A percentile compares a stretch with the other conserved stretches of the same genome.
Evolutionary conservation across 2,329 filamentous ascomycete genomes (phyloP).

Genomic region (Pseudocercospora eumusae): DNA sequence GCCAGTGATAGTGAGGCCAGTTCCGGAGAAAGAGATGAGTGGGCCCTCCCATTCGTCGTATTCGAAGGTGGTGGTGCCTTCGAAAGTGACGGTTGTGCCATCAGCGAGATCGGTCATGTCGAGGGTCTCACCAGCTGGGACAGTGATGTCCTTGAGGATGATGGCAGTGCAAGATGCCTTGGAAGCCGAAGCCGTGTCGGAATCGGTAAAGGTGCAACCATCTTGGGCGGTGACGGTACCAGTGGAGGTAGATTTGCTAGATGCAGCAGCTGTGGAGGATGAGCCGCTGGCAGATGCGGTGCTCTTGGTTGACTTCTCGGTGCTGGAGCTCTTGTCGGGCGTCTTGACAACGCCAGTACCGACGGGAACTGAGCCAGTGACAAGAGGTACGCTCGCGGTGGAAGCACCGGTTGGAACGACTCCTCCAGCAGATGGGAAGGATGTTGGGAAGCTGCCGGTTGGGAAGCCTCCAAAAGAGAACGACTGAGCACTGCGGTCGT

Average conservation of each 20-base stretch:
- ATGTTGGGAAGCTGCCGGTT: neutral
- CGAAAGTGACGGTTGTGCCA: conserved; percentile 58
- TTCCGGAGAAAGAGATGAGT: conserved; percentile 62
- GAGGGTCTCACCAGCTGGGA: conserved; percentile 44
- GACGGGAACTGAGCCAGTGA: conserved; percentile 13
- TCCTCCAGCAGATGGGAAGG: conserved; percentile 9
- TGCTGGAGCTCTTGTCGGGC: conserved; percentile 5
- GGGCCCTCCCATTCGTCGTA: conserved; percentile 68
- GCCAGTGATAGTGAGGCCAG: conserved; percentile 56
- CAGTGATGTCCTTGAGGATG: conserved; percentile 45
- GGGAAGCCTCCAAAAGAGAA: conserved; percentile 9
- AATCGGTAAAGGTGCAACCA: conserved; percentile 29
- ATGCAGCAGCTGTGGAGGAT: conserved; percentile 7
- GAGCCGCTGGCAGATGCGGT: conserved; percentile 6
- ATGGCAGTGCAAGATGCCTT: conserved; percentile 48
- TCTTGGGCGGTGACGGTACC: conserved; percentile 12
- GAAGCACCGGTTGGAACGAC: conserved; percentile 4
- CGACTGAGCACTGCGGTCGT: conserved; percentile 5
- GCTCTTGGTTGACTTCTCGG: conserved; percentile 1
- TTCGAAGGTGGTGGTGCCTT: conserved; percentile 66
- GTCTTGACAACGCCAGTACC: conserved; percentile 14
- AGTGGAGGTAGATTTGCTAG: neutral
- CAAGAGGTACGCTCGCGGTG: conserved; percentile 7
- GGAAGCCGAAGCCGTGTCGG: conserved; percentile 33
- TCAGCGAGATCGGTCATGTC: conserved; percentile 45